Conservation (phyloP, 768 basidiomycete species). For the Neoboletus subvelutipes region DNA sequence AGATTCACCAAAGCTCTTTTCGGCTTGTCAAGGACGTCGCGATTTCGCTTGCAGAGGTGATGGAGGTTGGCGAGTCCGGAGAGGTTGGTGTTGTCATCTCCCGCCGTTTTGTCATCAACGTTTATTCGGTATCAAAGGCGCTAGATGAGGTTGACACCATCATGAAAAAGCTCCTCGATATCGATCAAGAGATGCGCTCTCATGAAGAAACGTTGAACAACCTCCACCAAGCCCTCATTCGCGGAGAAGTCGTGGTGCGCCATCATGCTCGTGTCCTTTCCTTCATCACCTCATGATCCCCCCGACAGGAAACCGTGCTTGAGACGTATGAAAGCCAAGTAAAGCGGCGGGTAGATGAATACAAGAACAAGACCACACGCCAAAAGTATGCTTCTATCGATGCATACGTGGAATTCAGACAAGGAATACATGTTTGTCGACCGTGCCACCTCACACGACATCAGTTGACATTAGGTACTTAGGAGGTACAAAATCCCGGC, state of each 20-base stretch:
- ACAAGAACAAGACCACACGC: constrained; percentile 61
- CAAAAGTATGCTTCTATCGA: constrained; percentile 74
- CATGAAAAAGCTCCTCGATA: constrained; percentile 70
- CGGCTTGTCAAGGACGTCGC: constrained; percentile 52
- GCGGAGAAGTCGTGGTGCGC: constrained; percentile 61
- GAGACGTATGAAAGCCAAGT: constrained; percentile 52
- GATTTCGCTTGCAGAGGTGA: constrained; percentile 59
- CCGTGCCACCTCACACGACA: not conserved
- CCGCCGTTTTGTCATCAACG: not conserved
- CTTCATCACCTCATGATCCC: not conserved
- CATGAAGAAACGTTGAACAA: constrained; percentile 55
- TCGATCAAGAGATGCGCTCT: constrained; percentile 56
- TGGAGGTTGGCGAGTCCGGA: constrained; percentile 50
- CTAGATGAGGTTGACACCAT: constrained; percentile 60
- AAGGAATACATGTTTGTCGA: constrained; percentile 61
- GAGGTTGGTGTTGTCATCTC: constrained; percentile 40
- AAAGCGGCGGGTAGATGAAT: constrained; percentile 42
- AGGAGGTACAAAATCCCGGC: constrained; percentile 70
- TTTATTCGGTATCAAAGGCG: constrained; percentile 37
- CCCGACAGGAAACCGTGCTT: constrained; percentile 49
- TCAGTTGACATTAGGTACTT: constrained; percentile 9
- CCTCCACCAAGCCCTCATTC: constrained; percentile 55
- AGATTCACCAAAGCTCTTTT: constrained; percentile 45
- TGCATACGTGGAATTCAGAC: constrained; percentile 60
- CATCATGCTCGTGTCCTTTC: not conserved